A percentile compares a stretch with the other conserved stretches of the same genome.
Conservation (phyloP, 106 monocot genomes). For the Acorus gramineus region DNA sequence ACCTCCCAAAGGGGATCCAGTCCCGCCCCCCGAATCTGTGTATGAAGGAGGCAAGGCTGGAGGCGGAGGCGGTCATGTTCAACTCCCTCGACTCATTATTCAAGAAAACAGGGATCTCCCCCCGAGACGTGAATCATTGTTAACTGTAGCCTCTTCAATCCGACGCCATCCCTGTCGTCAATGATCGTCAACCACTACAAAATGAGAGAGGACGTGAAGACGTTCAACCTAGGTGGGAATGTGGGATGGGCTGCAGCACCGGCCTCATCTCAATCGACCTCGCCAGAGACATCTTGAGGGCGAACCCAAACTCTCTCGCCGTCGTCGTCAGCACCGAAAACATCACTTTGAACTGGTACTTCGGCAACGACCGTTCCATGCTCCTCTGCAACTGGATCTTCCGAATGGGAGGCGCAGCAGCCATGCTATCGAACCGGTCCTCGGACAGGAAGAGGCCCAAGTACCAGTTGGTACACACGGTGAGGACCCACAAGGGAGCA, state of each 20-base stretch:
- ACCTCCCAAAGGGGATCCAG: conserved; percentile 36
- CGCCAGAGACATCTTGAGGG: conserved; percentile 54
- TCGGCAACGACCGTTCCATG: conserved; percentile 90
- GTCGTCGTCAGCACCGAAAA: not conserved
- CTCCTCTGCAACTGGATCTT: conserved; percentile 82
- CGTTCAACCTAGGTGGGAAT: conserved; percentile 77
- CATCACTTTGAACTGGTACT: conserved; percentile 52
- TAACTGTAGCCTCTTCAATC: conserved; percentile 83
- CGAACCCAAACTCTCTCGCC: conserved; percentile 52
- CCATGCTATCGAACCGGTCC: too few species aligned
- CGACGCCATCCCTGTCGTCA: conserved; percentile 59
- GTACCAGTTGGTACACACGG: too few species aligned
- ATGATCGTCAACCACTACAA: conserved; percentile 74
- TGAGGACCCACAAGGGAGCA: too few species aligned
- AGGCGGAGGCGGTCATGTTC: conserved; percentile 56
- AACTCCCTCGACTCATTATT: conserved; percentile 49
- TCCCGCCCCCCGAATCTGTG: conserved; percentile 53
- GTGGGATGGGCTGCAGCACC: conserved; percentile 93
- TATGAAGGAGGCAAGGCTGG: conserved; percentile 41
- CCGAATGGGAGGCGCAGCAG: conserved; percentile 57
- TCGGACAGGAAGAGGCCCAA: too few species aligned
- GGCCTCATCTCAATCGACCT: conserved; percentile 79
- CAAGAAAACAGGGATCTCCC: conserved; percentile 42
- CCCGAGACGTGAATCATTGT: conserved; percentile 54
- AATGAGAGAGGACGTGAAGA: conserved; percentile 63